phyloP scores from a whole-genome alignment of 139 green algal species.

The Chlamydomonas sp. region DNA sequence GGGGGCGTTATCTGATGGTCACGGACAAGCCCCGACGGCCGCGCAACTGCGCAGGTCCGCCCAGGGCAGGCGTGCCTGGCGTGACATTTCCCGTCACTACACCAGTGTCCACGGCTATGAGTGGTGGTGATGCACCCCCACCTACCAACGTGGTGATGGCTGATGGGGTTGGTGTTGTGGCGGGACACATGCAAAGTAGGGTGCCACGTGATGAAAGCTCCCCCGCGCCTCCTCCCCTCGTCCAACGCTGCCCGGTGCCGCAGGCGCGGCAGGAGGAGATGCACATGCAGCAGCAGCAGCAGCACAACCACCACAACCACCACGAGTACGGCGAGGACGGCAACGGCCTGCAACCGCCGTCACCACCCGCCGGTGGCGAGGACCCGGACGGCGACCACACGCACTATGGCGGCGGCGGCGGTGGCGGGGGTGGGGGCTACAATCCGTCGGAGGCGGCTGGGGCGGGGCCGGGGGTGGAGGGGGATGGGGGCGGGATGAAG shows the following conservation, averaged over 20 bases:
- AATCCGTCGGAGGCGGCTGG: constrained; percentile 11
- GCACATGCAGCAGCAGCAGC: neutral
- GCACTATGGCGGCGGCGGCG: neutral
- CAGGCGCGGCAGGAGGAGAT: neutral
- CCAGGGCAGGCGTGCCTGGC: no score
- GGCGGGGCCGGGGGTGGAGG: neutral
- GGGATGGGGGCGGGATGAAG: neutral
- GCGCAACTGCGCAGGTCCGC: no score
- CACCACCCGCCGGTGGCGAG: neutral
- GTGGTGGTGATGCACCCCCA: no score
- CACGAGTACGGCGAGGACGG: neutral
- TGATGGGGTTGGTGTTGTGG: no score
- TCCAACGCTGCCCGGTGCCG: neutral
- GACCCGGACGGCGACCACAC: neutral
- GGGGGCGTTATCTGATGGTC: no score
- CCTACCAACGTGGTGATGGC: no score
- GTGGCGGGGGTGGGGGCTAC: neutral
- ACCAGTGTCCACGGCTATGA: no score
- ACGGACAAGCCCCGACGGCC: no score
- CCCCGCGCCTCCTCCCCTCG: no score
- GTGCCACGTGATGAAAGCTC: no score
- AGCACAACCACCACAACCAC: neutral
- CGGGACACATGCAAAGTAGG: no score
- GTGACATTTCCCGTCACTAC: no score
- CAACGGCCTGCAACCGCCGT: neutral